Evolutionary conservation across 1,139 yeast species (phyloP), one percentile per base, ranked within the genome.

Genomic region (Yamadazyma buinensis): DNA sequence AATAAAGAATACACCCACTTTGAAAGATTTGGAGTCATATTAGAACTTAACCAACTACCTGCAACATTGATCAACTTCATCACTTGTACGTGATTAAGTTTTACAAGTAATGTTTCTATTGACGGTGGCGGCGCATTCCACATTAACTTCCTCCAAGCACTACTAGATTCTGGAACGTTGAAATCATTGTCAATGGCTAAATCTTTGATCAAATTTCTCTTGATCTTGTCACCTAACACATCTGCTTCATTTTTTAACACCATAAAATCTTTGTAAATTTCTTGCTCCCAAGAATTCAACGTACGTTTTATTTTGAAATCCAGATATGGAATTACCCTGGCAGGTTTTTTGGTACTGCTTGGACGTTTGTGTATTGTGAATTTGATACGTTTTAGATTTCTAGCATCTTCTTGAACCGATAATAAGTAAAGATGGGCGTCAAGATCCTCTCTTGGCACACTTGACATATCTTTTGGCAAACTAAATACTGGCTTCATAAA

Each of bases 1-100:
- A 69, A 53, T 4, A 64, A 38, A 17, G 41, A 36, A 56, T 65
- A 67, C 3, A 68, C 55, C 75, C 75, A 69, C 36, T 46, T 51
- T 3, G 66, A 57, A 10, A 67, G 41, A 22, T 53, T 48, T n/a
- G 49, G 52, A 19, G 55, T 58, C 27, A 54, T 45, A 10, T 58
- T 49, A 5, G 52, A 44, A 47, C 63, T 64, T 25, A 69, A 52
- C 73, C 74, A 67, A 34, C 59, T 56, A 19, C 72, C 64, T 32
- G 52, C 51, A 36, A 62, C 58, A 1, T 62, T 58, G 18, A 69
- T 40, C 17, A 68, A 52, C 41, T 59, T 63, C 40, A 68, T 57
- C 12, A 56, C 50, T 1, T 63, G 57, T 7, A 59, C 47, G 31
- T 68, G 67, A 28, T 62, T 64, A 7, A 68, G 39, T 6, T 35